phyloP scores from a whole-genome alignment of 2,329 filamentous ascomycete genomes.

The Apiospora malaysiana region DNA sequence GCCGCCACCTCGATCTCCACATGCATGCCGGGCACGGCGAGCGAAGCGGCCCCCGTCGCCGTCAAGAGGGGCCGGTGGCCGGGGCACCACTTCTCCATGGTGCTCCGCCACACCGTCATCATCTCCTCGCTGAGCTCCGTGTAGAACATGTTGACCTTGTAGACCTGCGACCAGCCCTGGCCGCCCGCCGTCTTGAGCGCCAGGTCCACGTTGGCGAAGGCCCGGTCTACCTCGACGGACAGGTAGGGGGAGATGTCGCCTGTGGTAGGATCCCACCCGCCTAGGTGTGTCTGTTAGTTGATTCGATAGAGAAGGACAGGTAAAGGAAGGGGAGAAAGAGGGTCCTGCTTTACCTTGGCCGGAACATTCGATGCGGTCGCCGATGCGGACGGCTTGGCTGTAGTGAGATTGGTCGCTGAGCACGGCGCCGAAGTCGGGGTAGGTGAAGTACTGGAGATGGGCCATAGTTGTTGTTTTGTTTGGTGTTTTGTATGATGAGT shows the following conservation, averaged over 20 bases:
- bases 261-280: constrained; percentile 40
- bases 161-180: constrained; percentile 62
- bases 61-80: constrained; percentile 61
- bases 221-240: constrained; percentile 54
- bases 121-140: constrained; percentile 47
- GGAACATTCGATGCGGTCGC: constrained; percentile 52
- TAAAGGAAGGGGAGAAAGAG: constrained; percentile 5
- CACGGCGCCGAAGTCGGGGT: constrained; percentile 37
- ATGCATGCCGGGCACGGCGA: constrained; percentile 57
- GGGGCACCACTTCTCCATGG: constrained; percentile 57
- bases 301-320: too few species aligned
- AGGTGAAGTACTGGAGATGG: constrained; percentile 40
- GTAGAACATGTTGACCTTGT: constrained; percentile 52
- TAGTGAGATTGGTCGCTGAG: constrained; percentile 42
- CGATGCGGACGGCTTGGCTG: constrained; percentile 54
- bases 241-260: constrained; percentile 42
- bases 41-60: constrained; percentile 52
- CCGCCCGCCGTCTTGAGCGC: constrained; percentile 57
- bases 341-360: constrained; percentile 46
- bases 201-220: constrained; percentile 62
- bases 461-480: constrained; percentile 37
- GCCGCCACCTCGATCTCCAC: constrained; percentile 65
- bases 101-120: constrained; percentile 48
- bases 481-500: not conserved
- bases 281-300: constrained; percentile 28